A percentile compares a stretch with the other conserved stretches of the same genome.
Evolutionary conservation across 768 basidiomycete genomes (phyloP).

Genomic region (Amanita molliuscula): DNA sequence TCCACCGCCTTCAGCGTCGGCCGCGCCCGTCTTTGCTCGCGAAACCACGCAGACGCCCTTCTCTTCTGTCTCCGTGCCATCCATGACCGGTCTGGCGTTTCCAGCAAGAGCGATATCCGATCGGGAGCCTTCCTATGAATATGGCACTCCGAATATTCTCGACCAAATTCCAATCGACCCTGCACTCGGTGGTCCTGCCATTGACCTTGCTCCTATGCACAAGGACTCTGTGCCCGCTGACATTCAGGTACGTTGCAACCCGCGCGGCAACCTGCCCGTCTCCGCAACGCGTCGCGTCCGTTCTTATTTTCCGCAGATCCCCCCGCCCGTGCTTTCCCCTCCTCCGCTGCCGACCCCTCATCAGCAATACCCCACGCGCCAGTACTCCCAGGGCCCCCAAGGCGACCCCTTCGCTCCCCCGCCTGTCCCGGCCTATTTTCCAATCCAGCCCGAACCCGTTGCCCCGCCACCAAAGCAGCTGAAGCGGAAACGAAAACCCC

Average conservation of each 20-base stretch:
- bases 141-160: slow-evolving; percentile 46
- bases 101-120: slow-evolving; percentile 34
- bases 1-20: slow-evolving; percentile 34
- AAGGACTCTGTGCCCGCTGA: slow-evolving; percentile 15
- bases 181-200: slow-evolving; percentile 41
- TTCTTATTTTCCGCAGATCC: slow-evolving; percentile 21
- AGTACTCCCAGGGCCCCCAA: slow-evolving; percentile 67
- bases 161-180: slow-evolving; percentile 80
- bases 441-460: slow-evolving; percentile 33
- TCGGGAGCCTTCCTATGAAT: slow-evolving; percentile 50
- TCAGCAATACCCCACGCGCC: slow-evolving; percentile 27
- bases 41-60: slow-evolving; percentile 7
- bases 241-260: slow-evolving; percentile 27
- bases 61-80: slow-evolving; percentile 15
- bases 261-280: slow-evolving; percentile 15
- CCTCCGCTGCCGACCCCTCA: slow-evolving; percentile 17
- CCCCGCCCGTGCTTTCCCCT: slow-evolving; percentile 13
- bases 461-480: slow-evolving; percentile 32
- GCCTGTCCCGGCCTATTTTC: slow-evolving; percentile 39
- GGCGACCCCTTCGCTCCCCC: slow-evolving; percentile 78
- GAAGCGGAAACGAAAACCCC: slow-evolving; percentile 34
- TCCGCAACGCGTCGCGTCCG: slow-evolving; percentile 63
- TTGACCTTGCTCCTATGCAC: slow-evolving; percentile 41
- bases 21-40: slow-evolving; percentile 12
- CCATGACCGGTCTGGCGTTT: slow-evolving; percentile 57